phyloP scores from a whole-genome alignment of 495 filamentous ascomycete genomes.

The Trichoderma parareesei region DNA sequence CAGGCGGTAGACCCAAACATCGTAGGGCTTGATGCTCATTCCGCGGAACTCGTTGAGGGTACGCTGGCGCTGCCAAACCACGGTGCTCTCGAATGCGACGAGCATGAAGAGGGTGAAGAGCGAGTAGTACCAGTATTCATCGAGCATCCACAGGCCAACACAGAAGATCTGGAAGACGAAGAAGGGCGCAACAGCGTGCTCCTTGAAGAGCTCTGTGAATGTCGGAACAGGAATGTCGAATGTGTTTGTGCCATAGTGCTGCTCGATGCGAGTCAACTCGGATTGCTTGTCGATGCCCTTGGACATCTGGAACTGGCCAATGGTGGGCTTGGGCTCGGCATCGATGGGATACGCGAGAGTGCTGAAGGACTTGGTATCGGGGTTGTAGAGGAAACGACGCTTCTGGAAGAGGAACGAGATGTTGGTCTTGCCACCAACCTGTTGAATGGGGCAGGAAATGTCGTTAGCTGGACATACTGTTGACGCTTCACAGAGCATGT shows the following conservation, averaged over 20 bases:
- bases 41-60: slow-evolving; percentile 96
- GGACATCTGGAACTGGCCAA: slow-evolving; percentile 69
- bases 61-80: slow-evolving; percentile 97
- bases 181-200: slow-evolving; percentile 97
- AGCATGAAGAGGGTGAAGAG: slow-evolving; percentile 98
- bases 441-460: background rate
- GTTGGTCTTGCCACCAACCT: slow-evolving; percentile 63
- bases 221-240: slow-evolving; percentile 97
- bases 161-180: slow-evolving; percentile 99
- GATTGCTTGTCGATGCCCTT: slow-evolving; percentile 60
- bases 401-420: slow-evolving; percentile 97
- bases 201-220: slow-evolving; percentile 92
- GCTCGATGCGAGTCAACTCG: slow-evolving; percentile 68
- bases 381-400: slow-evolving; percentile 82
- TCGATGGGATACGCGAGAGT: slow-evolving; percentile 84
- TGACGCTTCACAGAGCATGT: background rate
- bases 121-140: slow-evolving; percentile 99
- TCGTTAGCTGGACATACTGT: slow-evolving; percentile 7
- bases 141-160: slow-evolving; percentile 95
- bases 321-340: slow-evolving; percentile 64
- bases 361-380: slow-evolving; percentile 59
- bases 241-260: slow-evolving; percentile 93
- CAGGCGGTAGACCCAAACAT: slow-evolving; percentile 79
- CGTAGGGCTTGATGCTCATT: slow-evolving; percentile 98
- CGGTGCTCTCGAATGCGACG: slow-evolving; percentile 93